Base-by-base conservation (phyloP, 352 stramenopile genomes). In the Pythium volutum region DNA sequence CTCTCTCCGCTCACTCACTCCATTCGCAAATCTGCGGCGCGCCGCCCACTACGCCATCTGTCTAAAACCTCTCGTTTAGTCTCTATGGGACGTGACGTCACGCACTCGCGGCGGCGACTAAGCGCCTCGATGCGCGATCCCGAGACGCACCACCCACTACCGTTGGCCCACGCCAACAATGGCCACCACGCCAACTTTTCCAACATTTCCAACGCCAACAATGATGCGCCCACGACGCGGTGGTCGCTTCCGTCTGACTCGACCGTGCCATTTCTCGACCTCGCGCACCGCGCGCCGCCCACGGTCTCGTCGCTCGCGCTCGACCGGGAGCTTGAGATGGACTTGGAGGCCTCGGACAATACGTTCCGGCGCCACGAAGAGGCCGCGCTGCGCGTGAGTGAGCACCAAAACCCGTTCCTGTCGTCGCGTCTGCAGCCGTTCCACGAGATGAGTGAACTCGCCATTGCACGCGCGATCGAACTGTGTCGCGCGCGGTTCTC, bases 331-430 rank as follows among this genome's bases (percentile, higher is more conserved):
- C 48, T 71, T 2, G 65, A 67, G 34, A 59, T 71, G 48, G 65
- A 71, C 23, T 7, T 64, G 15, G 47, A 61, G 22, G 59, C 43
- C 23, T 64, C 53, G 22, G 53, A 59, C 50, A 57, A 58, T 39
- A 66, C 63, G 22, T 10, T 58, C 11, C 51, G 49, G 22, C 63
- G 52, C 33, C 50, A 62, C 36, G 63, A 70, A 27, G 63, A 70
- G 16, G 56, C 33, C 8, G 57, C 56, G 26, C 45, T 70, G 50
- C 63, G 57, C 54, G 65, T 56, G 39, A 64, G 58, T 49, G 65
- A 67, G 53, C 59, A 67, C 53, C 39, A 60, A 27, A 65, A 69
- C 25, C 63, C 63, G 42, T 71, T 71, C 50, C 60, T 48, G 23
- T 46, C 46, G 11, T 71, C 65, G 43, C 58, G 55, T 14, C 50